phyloP scores from a whole-genome alignment of 495 filamentous ascomycete species.

The Cercophora samala region DNA sequence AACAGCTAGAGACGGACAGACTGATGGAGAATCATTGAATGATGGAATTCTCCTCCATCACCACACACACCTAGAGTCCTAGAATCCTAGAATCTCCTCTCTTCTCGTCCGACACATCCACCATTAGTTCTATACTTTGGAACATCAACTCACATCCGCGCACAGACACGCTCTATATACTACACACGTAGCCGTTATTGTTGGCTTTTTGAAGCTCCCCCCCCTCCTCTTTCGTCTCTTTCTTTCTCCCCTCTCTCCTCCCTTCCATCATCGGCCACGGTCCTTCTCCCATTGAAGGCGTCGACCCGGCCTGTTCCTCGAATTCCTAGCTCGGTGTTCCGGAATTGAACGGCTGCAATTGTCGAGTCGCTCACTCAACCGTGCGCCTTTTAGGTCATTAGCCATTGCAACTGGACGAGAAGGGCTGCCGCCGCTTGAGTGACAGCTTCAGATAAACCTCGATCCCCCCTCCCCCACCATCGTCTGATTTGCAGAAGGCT shows the following conservation, averaged over 20 bases:
- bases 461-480: not conserved
- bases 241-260: not conserved
- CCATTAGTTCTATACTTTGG: not conserved
- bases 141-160: not conserved
- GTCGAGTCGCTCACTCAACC: constrained; percentile 4
- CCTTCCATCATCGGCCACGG: not conserved
- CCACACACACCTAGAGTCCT: not conserved
- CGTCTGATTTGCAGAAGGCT: not conserved
- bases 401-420: not conserved
- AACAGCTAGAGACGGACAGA: not conserved
- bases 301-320: not conserved
- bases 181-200: not conserved
- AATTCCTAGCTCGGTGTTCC: not conserved
- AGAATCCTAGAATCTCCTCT: not conserved
- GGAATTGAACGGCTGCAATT: not conserved
- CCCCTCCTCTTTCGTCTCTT: not conserved
- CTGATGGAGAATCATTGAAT: not conserved
- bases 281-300: not conserved
- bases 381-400: not conserved
- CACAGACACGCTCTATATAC: not conserved
- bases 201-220: not conserved
- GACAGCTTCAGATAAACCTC: not conserved
- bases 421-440: not conserved
- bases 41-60: not conserved
- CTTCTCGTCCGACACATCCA: not conserved